Conservation (phyloP, 345 rosid genomes). For the Punica granatum region DNA sequence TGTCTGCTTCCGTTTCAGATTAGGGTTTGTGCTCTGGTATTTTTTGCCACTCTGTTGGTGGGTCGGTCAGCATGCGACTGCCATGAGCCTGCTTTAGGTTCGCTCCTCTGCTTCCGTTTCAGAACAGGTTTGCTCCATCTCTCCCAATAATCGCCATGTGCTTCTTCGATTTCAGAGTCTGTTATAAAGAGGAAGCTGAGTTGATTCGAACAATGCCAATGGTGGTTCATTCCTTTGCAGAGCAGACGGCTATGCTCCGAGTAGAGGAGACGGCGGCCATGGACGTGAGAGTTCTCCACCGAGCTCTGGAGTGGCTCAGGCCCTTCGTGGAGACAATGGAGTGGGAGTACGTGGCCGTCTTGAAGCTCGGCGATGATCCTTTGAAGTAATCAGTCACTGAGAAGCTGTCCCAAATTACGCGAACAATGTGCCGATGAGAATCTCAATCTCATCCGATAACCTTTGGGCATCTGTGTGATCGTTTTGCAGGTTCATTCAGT, state of each 20-base stretch:
- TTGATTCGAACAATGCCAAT: not conserved
- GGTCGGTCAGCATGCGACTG: too few species aligned
- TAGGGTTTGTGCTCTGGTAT: too few species aligned
- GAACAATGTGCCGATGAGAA: not conserved
- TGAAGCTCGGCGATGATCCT: slow-evolving; percentile 80
- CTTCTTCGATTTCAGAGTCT: not conserved
- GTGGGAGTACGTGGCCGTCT: slow-evolving; percentile 81
- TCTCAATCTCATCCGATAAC: too few species aligned
- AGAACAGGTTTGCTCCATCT: too few species aligned
- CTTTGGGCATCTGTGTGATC: too few species aligned
- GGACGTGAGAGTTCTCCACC: slow-evolving; percentile 40
- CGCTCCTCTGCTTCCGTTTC: too few species aligned
- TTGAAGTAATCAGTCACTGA: slow-evolving; percentile 44
- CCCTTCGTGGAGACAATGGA: slow-evolving; percentile 51
- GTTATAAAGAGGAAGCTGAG: not conserved
- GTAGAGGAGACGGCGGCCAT: not conserved
- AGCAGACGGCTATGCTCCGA: not conserved
- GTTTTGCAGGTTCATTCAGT: slow-evolving; percentile 66
- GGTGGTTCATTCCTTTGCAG: not conserved
- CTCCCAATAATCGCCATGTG: too few species aligned
- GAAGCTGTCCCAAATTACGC: not conserved
- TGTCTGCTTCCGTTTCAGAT: too few species aligned
- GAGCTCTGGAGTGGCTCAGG: slow-evolving; percentile 57
- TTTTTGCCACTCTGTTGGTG: too few species aligned
- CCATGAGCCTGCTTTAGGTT: too few species aligned